Evolutionary conservation across 805 yeast species (phyloP).

Genomic region (Starmera caribaea): DNA sequence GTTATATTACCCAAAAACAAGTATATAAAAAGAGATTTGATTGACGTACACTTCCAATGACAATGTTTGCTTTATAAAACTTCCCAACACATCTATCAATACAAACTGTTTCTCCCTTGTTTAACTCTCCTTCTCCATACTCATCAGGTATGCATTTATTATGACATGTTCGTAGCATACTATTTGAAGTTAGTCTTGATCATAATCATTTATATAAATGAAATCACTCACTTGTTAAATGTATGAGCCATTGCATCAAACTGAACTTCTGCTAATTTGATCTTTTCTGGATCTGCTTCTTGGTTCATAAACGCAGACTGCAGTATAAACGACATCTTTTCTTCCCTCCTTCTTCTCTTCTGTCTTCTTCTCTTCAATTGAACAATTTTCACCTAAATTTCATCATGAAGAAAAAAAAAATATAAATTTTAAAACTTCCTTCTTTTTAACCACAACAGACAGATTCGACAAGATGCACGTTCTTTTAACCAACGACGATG

Average conservation of each 20-base stretch:
- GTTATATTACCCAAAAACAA: neutral
- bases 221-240: slow-evolving; percentile 29
- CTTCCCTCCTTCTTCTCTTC: neutral
- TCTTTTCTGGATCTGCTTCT: slow-evolving; percentile 48
- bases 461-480: slow-evolving; percentile 1
- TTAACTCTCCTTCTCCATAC: slow-evolving; percentile 76
- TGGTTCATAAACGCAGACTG: slow-evolving; percentile 32
- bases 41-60: slow-evolving; percentile 43
- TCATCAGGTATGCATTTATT: slow-evolving; percentile 78
- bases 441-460: too few species aligned
- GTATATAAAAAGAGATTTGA: too few species aligned
- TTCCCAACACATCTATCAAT: slow-evolving; percentile 81
- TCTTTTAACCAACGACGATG: slow-evolving; percentile 86
- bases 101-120: slow-evolving; percentile 77
- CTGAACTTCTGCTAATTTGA: slow-evolving; percentile 59
- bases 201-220: neutral
- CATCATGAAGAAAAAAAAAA: too few species aligned
- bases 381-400: too few species aligned
- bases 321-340: slow-evolving; percentile 54
- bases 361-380: neutral
- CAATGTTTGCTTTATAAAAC: slow-evolving; percentile 62
- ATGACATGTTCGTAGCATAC: slow-evolving; percentile 53
- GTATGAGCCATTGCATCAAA: slow-evolving; percentile 53
- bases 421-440: too few species aligned
- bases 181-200: slow-evolving; percentile 12